phyloP scores from a whole-genome alignment of 768 basidiomycete genomes.

The Mycena albidolilacea region DNA sequence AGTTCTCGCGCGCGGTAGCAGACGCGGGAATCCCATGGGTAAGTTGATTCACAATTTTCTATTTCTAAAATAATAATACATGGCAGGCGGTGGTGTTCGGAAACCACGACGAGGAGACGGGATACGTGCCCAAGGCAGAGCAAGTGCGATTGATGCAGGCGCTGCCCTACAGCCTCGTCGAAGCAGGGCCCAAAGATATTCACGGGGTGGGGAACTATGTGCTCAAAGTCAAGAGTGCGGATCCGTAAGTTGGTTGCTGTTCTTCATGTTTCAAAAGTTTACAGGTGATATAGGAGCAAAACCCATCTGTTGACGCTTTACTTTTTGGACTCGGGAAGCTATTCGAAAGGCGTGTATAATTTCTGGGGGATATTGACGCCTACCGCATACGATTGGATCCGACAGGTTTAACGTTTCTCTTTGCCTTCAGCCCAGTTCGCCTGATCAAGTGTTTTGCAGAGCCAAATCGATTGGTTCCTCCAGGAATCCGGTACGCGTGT shows the following conservation, averaged over 20 bases:
- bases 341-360: constrained; percentile 71
- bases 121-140: constrained; percentile 65
- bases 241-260: constrained; percentile 71
- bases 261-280: neutral
- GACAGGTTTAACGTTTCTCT: constrained; percentile 57
- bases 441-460: constrained; percentile 51
- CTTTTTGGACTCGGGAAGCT: constrained; percentile 91
- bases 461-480: constrained; percentile 93
- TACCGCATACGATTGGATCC: constrained; percentile 90
- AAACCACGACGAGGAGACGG: constrained; percentile 92
- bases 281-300: constrained; percentile 69
- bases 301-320: constrained; percentile 93
- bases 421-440: constrained; percentile 11
- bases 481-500: constrained; percentile 73
- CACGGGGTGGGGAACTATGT: constrained; percentile 96
- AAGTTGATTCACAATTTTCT: too few relatives aligned
- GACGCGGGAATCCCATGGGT: constrained; percentile 86
- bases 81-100: constrained; percentile 83
- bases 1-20: constrained; percentile 86
- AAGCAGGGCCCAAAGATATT: constrained; percentile 85
- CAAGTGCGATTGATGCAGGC: constrained; percentile 82
- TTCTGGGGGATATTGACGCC: constrained; percentile 77
- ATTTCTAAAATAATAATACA: too few relatives aligned
- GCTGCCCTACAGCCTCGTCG: constrained; percentile 88
- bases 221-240: constrained; percentile 86